Base-by-base conservation (phyloP, 257 asterid species). In the Primulina huaijiensis region DNA sequence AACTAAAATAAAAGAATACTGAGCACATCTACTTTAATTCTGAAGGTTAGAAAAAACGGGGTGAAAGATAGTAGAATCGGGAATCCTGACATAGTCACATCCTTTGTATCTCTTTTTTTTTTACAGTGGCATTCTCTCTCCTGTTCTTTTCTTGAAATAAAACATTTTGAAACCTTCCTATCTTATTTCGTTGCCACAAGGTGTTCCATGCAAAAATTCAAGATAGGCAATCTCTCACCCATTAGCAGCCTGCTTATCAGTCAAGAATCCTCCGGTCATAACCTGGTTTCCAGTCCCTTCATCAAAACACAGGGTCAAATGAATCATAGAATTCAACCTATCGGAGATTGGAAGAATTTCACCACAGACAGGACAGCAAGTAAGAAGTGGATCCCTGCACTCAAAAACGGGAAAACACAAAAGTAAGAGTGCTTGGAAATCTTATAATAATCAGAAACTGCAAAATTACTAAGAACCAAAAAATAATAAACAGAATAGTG, bases 241-340 rank as follows among this genome's bases (percentile, higher is more conserved):
- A 30, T 87, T 89, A 66, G 97, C 83, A 80, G 97, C 97, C 88
- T 91, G 96, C 84, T 89, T 91, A 78, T 91, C 97, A 20, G 97
- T 94, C 86, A 91, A 88, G 82, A 94, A 94, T 62, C 99, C 99
- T 72, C 97, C 97, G 37, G 96, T 84, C 99, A 94, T 91, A 79
- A 89, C 87, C 87, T 89, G 92, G 78, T 80, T 86, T 70, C 99
- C 99, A 79, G 97, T 94, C 67, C 99, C 99, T 86, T 91, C 99
- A 76, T 94, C 97, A 65, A 94, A 94, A 82, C 99, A 94, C 71
- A 94, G 80, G 67, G 97, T 89, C 91, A 94, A 80, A 77, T 94
- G 99, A 79, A 94, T 80, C 89, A 94, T 75, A 46, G 79, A 74
- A 73, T 89, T 91, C 87, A 94, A 75, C 84, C 76, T 80, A 76